phyloP scores from a whole-genome alignment of 176 grass and related monocot species.

The Oryza glaberrima region DNA sequence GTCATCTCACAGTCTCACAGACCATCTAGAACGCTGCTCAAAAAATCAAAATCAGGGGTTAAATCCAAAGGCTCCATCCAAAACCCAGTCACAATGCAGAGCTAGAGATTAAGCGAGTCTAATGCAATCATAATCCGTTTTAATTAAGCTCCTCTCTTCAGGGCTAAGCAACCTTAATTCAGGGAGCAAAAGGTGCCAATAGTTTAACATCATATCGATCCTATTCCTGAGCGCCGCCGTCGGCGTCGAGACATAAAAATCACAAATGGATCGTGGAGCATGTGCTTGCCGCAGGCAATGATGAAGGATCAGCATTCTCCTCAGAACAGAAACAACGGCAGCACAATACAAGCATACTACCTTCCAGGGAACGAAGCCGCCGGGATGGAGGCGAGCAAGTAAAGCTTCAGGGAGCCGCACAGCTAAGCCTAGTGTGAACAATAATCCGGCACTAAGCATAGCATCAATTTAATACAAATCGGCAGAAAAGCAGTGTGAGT shows the following conservation, averaged over 20 bases:
- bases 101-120: neutral
- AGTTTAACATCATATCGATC: neutral
- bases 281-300: conserved; percentile 13
- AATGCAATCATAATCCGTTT: neutral
- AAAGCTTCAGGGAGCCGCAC: neutral
- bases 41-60: neutral
- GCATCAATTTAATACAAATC: neutral
- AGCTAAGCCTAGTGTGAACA: conserved; percentile 33
- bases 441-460: conserved; percentile 29
- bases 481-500: conserved; percentile 7
- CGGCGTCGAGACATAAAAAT: neutral
- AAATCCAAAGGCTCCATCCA: neutral
- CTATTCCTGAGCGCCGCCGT: neutral
- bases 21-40: neutral
- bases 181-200: neutral
- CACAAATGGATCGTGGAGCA: conserved; percentile 1
- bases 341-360: neutral
- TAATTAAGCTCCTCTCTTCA: neutral
- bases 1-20: neutral
- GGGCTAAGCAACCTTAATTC: neutral
- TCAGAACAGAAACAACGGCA: conserved; percentile 37
- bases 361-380: conserved; percentile 18
- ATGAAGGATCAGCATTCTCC: conserved; percentile 3
- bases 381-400: neutral
- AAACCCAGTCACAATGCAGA: neutral